A percentile compares a stretch with the other conserved stretches of the same genome.
Evolutionary conservation across 768 basidiomycete genomes (phyloP).

Genomic region (Russula griseocarnosa): DNA sequence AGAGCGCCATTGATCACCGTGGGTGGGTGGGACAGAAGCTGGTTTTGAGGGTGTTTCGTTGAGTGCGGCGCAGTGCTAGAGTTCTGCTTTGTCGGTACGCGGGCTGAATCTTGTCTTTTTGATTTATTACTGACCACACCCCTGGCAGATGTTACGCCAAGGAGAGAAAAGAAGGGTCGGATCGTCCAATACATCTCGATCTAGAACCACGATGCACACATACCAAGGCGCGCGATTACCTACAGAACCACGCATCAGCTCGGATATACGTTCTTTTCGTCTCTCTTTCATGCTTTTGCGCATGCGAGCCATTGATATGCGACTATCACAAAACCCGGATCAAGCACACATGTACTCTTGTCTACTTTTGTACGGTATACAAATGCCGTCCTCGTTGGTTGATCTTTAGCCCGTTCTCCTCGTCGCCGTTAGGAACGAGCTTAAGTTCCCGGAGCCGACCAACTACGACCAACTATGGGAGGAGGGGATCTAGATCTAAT

Average conservation of each 20-base stretch:
- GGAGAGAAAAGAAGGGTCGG: not conserved
- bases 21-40: no score
- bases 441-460: not conserved
- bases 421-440: not conserved
- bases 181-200: conserved; percentile 2
- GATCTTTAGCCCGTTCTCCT: not conserved
- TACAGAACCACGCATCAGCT: conserved; percentile 5
- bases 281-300: not conserved
- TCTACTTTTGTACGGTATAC: not conserved
- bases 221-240: conserved; percentile 9
- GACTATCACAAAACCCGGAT: not conserved
- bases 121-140: not conserved
- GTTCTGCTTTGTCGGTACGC: not conserved
- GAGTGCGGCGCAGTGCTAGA: not conserved
- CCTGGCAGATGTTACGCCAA: not conserved
- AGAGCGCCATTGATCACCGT: not conserved
- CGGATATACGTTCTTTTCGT: not conserved
- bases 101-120: not conserved
- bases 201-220: not conserved
- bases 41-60: not conserved
- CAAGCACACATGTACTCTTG: not conserved
- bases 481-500: conserved; percentile 18
- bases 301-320: not conserved
- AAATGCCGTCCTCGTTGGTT: conserved; percentile 13
- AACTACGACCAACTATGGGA: not conserved